Evolutionary conservation across 106 monocot genomes (phyloP), one percentile per base, ranked within the genome.

Genomic region (Acanthochlamys bracteata): DNA sequence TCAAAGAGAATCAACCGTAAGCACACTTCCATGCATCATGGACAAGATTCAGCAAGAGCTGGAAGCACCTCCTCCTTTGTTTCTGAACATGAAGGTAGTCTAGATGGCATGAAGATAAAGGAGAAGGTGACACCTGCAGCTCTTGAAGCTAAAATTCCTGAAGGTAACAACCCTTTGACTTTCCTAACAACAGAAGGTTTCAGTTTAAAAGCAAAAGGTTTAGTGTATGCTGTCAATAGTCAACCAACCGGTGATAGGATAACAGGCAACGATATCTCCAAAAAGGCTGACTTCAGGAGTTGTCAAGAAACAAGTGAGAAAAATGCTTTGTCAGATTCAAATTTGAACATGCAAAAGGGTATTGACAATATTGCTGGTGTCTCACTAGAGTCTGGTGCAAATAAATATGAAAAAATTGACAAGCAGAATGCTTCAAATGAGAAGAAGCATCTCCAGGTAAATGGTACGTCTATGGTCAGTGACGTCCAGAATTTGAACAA

Each of bases 1-100:
- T 69, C 72, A 9, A 17, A 20, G 6, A 39, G 61, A 64, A 67
- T 42, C 51, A 60, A 54, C 54, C 42, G 73, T 26, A 57, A 11
- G 40, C 13, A 46, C 52, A 24, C 24, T 24, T 41, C 49, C 11
- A 0, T 26, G n/a, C 57, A 77, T 2, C 33, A 22, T 9, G 16
- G 53, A 24, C 41, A 23, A 2, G 25, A 55, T 15, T 2, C 0
- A 0, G n/a, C 25, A 7, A 7, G 27, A 42, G 53, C 57, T 41
- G 20, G 3, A 21, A 20, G 20, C 11, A 42, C 20, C 12, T 10
- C 20, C 20, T 63, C 20, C 9, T 63, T 12, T 63, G 3, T 43
- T 13, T 21, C 41, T 42, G 63, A 7, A 39, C 41, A 41, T 55
- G 51, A 20, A 58, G 3, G n/a, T 9, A 59, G 16, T 7, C 17